A percentile compares a stretch with the other conserved stretches of the same genome.
These are phyloP conservation scores for Penicillium sp. DNA, from an alignment of 2,329 filamentous ascomycete species.

Conservation along the genomic window DNA sequence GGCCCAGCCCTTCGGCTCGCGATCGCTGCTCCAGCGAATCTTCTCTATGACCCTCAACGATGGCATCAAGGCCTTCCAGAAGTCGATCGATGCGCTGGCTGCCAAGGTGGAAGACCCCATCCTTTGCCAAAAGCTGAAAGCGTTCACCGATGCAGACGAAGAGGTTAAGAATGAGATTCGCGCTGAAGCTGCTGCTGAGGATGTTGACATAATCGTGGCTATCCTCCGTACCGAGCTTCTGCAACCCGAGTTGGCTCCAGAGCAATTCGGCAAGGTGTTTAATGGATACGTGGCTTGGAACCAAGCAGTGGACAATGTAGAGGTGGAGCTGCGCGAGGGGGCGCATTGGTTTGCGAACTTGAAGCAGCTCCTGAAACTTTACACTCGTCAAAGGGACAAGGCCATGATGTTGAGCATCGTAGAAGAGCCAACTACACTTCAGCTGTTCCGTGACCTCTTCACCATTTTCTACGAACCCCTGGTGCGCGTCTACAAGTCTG, in stretches of 20 bases:
- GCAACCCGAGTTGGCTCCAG: conserved; percentile 58
- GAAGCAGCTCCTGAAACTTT: conserved; percentile 87
- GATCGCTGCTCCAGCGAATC: conserved; percentile 85
- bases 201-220: conserved; percentile 75
- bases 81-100: conserved; percentile 69
- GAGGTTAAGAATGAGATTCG: conserved; percentile 65
- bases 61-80: conserved; percentile 77
- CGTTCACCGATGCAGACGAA: conserved; percentile 68
- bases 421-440: conserved; percentile 86
- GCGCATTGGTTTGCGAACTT: conserved; percentile 88
- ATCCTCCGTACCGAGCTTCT: conserved; percentile 73
- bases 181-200: conserved; percentile 61
- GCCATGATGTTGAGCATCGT: conserved; percentile 93
- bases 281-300: conserved; percentile 97
- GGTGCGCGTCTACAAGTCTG: conserved; percentile 94
- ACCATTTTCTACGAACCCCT: conserved; percentile 98
- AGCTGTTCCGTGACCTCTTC: conserved; percentile 89
- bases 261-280: conserved; percentile 75
- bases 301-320: conserved; percentile 76
- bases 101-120: conserved; percentile 71
- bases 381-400: conserved; percentile 87
- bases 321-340: conserved; percentile 78
- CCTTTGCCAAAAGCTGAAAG: conserved; percentile 70
- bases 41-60: conserved; percentile 86
- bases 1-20: conserved; percentile 83